phyloP scores from a whole-genome alignment of 2,329 filamentous ascomycete genomes.

The Trematosphaeria pertusa region DNA sequence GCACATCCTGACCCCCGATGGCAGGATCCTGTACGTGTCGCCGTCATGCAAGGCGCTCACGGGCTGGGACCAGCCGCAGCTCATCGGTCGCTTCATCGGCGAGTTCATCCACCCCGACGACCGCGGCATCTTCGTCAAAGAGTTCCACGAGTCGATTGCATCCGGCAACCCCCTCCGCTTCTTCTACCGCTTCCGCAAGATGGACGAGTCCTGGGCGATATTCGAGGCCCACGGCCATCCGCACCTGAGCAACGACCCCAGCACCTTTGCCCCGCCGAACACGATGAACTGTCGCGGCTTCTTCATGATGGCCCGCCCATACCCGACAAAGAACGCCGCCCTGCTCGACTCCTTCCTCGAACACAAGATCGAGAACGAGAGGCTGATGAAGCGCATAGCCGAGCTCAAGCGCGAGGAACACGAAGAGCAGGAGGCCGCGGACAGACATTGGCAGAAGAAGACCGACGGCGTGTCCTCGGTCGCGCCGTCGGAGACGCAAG shows the following conservation, averaged over 20 bases:
- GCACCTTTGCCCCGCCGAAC: conserved; percentile 68
- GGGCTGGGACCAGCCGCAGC: conserved; percentile 73
- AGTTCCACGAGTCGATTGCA: conserved; percentile 88
- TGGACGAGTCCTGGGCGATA: conserved; percentile 76
- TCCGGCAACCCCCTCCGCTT: conserved; percentile 80
- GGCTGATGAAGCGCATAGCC: conserved; percentile 80
- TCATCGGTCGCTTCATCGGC: conserved; percentile 77
- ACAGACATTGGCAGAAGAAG: conserved; percentile 64
- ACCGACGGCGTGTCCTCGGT: conserved; percentile 64
- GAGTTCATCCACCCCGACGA: conserved; percentile 90
- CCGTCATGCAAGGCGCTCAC: conserved; percentile 77
- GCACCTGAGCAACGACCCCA: conserved; percentile 76
- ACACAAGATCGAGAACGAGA: conserved; percentile 95
- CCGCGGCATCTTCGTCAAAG: conserved; percentile 79
- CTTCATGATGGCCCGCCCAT: conserved; percentile 91
- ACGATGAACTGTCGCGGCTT: conserved; percentile 78
- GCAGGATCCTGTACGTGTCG: conserved; percentile 84
- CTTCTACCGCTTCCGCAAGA: conserved; percentile 83
- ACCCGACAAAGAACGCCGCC: conserved; percentile 85
- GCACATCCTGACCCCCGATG: conserved; percentile 84
- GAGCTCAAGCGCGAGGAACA: conserved; percentile 86
- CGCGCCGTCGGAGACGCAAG: conserved; percentile 53
- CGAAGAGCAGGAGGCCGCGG: conserved; percentile 74
- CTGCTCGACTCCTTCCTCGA: conserved; percentile 92
- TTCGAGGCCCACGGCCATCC: conserved; percentile 94